phyloP scores from a whole-genome alignment of 2,329 filamentous ascomycete genomes.

The Nemania sp. region DNA sequence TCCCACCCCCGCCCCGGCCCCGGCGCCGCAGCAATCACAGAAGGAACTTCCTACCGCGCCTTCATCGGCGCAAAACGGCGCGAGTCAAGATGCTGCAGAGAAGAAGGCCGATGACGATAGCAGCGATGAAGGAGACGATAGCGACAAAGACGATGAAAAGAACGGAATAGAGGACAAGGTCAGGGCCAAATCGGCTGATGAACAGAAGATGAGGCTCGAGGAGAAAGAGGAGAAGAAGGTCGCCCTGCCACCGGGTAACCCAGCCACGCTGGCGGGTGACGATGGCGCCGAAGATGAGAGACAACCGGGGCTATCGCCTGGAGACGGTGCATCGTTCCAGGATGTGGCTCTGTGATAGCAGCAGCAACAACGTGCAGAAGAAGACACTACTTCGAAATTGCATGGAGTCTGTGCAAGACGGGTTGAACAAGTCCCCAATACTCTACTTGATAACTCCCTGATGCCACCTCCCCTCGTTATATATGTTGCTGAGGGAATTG shows the following conservation, averaged over 20 bases:
- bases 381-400: constrained; percentile 14
- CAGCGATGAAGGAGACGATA: constrained; percentile 32
- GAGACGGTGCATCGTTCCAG: constrained; percentile 64
- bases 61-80: constrained; percentile 24
- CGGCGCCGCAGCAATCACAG: constrained; percentile 18
- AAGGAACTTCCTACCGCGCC: constrained; percentile 40
- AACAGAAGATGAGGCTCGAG: constrained; percentile 61
- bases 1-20: constrained; percentile 28
- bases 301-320: constrained; percentile 53
- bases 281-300: constrained; percentile 43
- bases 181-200: constrained; percentile 44
- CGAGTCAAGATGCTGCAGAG: constrained; percentile 26
- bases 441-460: constrained; percentile 4
- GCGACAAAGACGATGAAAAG: constrained; percentile 41
- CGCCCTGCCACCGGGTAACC: constrained; percentile 49
- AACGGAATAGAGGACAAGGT: constrained; percentile 38
- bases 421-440: constrained; percentile 11
- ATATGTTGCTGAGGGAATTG: not conserved
- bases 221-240: constrained; percentile 61
- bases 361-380: constrained; percentile 7
- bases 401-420: constrained; percentile 29
- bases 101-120: constrained; percentile 26
- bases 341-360: constrained; percentile 60
- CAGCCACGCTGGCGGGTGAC: constrained; percentile 42
- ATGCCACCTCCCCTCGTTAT: constrained; percentile 13